Percentiles rank a stretch among this genome's conserved stretches.
Evolutionary conservation across 805 yeast species (phyloP).

Genomic region (Lachancea kluyveri): DNA sequence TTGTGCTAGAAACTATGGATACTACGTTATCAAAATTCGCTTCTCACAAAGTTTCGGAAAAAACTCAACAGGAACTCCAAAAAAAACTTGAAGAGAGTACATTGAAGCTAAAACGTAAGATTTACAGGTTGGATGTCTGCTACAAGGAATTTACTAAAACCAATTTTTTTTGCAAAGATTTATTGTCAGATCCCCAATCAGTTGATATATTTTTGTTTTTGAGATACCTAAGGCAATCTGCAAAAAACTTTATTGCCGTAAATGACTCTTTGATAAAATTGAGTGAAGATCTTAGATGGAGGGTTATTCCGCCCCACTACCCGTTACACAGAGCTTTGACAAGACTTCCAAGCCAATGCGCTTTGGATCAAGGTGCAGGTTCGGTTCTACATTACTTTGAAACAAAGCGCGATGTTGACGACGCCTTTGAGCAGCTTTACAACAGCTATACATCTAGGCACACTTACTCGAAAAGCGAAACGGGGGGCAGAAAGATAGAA

Average conservation of each 20-base stretch:
- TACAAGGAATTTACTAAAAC: constrained; percentile 34
- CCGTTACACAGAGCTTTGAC: constrained; percentile 36
- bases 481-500: constrained; percentile 3
- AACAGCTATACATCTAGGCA: constrained; percentile 39
- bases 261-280: constrained; percentile 20
- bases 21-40: not conserved
- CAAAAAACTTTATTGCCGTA: constrained; percentile 30
- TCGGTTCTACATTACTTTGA: constrained; percentile 38
- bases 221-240: constrained; percentile 37
- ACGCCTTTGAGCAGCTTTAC: constrained; percentile 39
- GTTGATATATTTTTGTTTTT: constrained; percentile 36
- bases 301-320: constrained; percentile 33
- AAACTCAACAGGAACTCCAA: constrained; percentile 4
- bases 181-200: constrained; percentile 31
- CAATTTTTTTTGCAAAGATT: constrained; percentile 31
- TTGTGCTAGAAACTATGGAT: constrained; percentile 19
- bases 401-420: constrained; percentile 39
- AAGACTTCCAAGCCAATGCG: constrained; percentile 37
- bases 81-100: constrained; percentile 12
- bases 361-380: constrained; percentile 42
- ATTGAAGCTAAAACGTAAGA: constrained; percentile 23
- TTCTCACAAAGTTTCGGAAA: not conserved
- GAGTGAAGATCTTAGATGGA: constrained; percentile 30
- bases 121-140: constrained; percentile 29
- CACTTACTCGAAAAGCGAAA: constrained; percentile 12